Conservation (phyloP, 768 basidiomycete genomes). For the Russula olivacea region DNA sequence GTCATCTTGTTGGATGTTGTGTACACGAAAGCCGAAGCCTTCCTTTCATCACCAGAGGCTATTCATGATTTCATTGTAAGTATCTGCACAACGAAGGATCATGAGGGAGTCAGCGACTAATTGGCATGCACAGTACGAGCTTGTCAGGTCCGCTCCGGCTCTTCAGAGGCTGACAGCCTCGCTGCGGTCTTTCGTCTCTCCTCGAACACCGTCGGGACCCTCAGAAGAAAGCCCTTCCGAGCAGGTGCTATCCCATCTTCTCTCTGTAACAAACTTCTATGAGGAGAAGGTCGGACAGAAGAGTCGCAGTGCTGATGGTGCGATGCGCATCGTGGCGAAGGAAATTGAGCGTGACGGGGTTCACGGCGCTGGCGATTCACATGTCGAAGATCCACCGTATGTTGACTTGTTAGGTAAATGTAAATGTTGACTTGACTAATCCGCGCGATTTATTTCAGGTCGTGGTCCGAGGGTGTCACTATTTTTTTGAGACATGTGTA, state of each 20-base stretch:
- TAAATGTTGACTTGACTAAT: not conserved
- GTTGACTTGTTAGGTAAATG: constrained; percentile 27
- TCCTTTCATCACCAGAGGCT: constrained; percentile 49
- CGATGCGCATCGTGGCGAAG: constrained; percentile 50
- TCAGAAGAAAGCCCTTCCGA: constrained; percentile 33
- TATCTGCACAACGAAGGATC: constrained; percentile 12
- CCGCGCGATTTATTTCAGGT: not conserved
- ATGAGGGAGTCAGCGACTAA: not conserved
- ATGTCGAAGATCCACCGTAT: constrained; percentile 43
- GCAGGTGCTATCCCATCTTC: constrained; percentile 39
- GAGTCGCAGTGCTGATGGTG: constrained; percentile 46
- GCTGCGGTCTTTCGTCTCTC: constrained; percentile 30
- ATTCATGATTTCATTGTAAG: constrained; percentile 60
- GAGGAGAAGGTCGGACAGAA: constrained; percentile 44
- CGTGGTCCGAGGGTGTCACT: constrained; percentile 16
- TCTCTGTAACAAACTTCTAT: constrained; percentile 46
- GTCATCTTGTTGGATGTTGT: constrained; percentile 49
- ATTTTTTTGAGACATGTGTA: constrained; percentile 23
- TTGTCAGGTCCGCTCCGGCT: constrained; percentile 49
- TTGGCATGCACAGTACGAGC: constrained; percentile 47
- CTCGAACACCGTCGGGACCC: constrained; percentile 29
- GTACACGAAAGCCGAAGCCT: constrained; percentile 45
- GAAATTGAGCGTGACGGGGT: constrained; percentile 61
- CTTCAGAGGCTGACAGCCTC: constrained; percentile 45
- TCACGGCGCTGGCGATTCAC: constrained; percentile 34